Evolutionary conservation across 1,139 yeast species (phyloP), one percentile per base, ranked within the genome.

Genomic region (Magnusiomyces ingens): DNA sequence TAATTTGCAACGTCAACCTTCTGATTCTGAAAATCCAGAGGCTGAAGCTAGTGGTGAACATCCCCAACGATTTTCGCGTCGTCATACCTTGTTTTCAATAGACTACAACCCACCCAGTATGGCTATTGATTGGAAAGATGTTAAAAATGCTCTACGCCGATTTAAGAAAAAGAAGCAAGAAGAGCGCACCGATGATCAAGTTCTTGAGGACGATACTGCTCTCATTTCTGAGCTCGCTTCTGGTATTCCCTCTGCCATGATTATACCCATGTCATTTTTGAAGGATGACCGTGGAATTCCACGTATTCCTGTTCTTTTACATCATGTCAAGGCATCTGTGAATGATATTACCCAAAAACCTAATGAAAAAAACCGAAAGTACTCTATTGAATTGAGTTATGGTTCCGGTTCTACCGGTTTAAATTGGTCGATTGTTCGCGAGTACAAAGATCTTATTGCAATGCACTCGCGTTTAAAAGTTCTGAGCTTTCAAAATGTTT

Each of bases 401-500:
- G 99, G 98, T 1, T 82, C 90, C 18, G 96, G 96, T 0, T 80
- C 82, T 3, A 81, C 85, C 54, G 73, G 93, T 55, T 74, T 90
- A 62, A 79, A 80, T 59, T 94, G 99, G 99, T 74, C 84, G 1
- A 80, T 94, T 6, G 76, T 81, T 43, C 85, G 85, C 61, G 85
- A 82, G 21, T 80, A 84, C 50, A 81, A 81, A 62, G 96, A 90
- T 59, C 74, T 94, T 49, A 71, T 79, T 38, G 76, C 76, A 46
- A 74, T 93, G 54, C 95, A 89, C 66, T 79, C 84, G 13, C 75
- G 80, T 56, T 74, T 89, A 58, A 85, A 82, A 65, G 73, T 84
- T 32, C 75, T 74, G 15, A 66, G 73, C 15, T 72, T 78, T 58
- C 82, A 71, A 55, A 66, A 66, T 22, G 57, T 55, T 40, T 45